Evolutionary conservation across 805 yeast genomes (phyloP).

Genomic region (Suhomyces sp.): DNA sequence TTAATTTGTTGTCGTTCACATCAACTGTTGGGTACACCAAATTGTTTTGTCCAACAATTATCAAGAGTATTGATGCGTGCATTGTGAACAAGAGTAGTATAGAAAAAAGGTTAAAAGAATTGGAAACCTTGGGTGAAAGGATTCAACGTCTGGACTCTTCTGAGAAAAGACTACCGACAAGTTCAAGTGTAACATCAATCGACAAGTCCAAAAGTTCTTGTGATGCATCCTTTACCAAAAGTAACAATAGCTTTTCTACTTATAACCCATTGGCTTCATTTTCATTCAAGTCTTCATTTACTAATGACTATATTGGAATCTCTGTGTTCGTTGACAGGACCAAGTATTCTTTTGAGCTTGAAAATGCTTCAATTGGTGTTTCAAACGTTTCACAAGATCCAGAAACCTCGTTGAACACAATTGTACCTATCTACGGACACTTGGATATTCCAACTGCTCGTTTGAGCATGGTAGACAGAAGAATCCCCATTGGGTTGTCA

Average conservation of each 20-base stretch:
- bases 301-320: slow-evolving; percentile 37
- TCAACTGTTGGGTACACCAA: slow-evolving; percentile 32
- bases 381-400: slow-evolving; percentile 22
- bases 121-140: slow-evolving; percentile 8
- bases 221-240: background rate
- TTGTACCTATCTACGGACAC: slow-evolving; percentile 38
- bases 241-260: no score
- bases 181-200: background rate
- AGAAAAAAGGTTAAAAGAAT: slow-evolving; percentile 7
- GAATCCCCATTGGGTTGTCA: slow-evolving; percentile 41
- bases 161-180: background rate
- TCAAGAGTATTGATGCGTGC: slow-evolving; percentile 17
- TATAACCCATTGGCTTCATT: slow-evolving; percentile 8
- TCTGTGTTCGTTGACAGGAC: slow-evolving; percentile 32
- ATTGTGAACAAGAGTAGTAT: slow-evolving; percentile 9
- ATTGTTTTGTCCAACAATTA: slow-evolving; percentile 24
- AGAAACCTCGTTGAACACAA: slow-evolving; percentile 2
- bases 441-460: slow-evolving; percentile 42
- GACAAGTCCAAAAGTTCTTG: background rate
- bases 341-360: slow-evolving; percentile 36
- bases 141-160: background rate
- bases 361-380: slow-evolving; percentile 24
- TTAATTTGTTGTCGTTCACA: slow-evolving; percentile 14
- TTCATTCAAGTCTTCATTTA: slow-evolving; percentile 23
- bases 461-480: slow-evolving; percentile 39